Evolutionary conservation across 2,329 filamentous ascomycete species (phyloP).

Genomic region (Trichoderma sp.): DNA sequence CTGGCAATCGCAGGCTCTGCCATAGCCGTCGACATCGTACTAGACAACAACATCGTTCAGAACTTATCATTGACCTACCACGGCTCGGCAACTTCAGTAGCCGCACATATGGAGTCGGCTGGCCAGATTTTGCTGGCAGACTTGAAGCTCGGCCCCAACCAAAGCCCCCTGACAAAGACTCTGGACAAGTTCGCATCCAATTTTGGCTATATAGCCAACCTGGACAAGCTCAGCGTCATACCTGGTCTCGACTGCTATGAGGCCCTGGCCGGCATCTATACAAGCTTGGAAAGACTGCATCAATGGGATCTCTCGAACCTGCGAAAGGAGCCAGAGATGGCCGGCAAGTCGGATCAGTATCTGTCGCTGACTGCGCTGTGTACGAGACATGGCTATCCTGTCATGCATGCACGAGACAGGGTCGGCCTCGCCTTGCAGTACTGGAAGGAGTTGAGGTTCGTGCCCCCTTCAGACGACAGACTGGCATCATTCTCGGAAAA

Average conservation of each 20-base stretch:
- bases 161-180: conserved; percentile 69
- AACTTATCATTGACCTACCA: conserved; percentile 66
- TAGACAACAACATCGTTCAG: conserved; percentile 63
- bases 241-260: conserved; percentile 75
- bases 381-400: conserved; percentile 68
- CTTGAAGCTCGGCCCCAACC: conserved; percentile 60
- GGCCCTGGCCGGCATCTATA: conserved; percentile 72
- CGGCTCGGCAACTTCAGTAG: conserved; percentile 60
- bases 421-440: conserved; percentile 76
- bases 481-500: conserved; percentile 45
- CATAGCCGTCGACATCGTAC: conserved; percentile 62
- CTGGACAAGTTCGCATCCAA: conserved; percentile 72
- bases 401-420: conserved; percentile 67
- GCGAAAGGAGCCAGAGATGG: conserved; percentile 51
- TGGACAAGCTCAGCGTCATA: conserved; percentile 72
- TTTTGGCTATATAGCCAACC: conserved; percentile 66
- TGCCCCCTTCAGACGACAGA: conserved; percentile 44
- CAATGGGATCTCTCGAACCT: conserved; percentile 67
- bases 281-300: conserved; percentile 69
- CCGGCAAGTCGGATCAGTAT: conserved; percentile 51
- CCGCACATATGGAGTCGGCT: conserved; percentile 62
- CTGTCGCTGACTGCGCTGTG: conserved; percentile 65
- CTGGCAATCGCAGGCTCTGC: conserved; percentile 65
- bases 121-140: conserved; percentile 67
- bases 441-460: conserved; percentile 66